phyloP scores from a whole-genome alignment of 306 rosid species.

The Malus sieversii region DNA sequence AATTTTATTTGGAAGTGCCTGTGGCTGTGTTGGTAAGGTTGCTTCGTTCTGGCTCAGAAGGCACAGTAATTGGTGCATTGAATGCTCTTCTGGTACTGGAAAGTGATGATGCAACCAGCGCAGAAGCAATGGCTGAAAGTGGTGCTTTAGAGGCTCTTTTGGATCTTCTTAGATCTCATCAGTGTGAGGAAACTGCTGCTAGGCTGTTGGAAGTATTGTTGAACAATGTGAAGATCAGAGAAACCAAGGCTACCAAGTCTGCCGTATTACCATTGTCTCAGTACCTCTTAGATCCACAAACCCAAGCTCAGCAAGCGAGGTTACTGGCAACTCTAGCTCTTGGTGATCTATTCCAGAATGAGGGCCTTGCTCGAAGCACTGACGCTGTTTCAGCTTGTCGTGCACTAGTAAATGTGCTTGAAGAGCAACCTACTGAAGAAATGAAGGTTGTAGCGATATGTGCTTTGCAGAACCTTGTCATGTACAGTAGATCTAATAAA shows the following conservation, averaged over 20 bases:
- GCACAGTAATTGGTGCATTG: conserved; percentile 79
- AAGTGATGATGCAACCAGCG: conserved; percentile 88
- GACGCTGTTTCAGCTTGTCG: conserved; percentile 99
- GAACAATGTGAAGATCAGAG: conserved; percentile 92
- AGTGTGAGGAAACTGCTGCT: conserved; percentile 91
- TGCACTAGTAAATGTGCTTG: conserved; percentile 95
- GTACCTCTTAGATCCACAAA: conserved; percentile 97
- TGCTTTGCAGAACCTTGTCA: conserved; percentile 96
- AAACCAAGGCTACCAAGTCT: conserved; percentile 81
- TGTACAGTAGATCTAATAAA: conserved; percentile 88
- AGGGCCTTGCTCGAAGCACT: conserved; percentile 83
- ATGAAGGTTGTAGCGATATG: conserved; percentile 99
- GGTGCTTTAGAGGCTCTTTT: conserved; percentile 99
- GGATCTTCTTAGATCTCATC: conserved; percentile 92
- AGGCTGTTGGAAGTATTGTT: conserved; percentile 88
- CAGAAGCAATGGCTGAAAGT: conserved; percentile 99
- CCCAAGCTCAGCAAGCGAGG: conserved; percentile 97
- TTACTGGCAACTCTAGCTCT: conserved; percentile 94
- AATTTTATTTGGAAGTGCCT: conserved; percentile 94
- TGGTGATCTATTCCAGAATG: conserved; percentile 94
- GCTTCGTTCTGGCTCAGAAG: conserved; percentile 90
- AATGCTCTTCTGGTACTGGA: conserved; percentile 95
- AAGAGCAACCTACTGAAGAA: conserved; percentile 98
- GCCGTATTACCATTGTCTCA: conserved; percentile 90
- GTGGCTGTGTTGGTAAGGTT: conserved; percentile 92